Base-by-base conservation (phyloP, 2,329 filamentous ascomycete genomes). In the Nothophaeocryptopus gaeumannii region DNA sequence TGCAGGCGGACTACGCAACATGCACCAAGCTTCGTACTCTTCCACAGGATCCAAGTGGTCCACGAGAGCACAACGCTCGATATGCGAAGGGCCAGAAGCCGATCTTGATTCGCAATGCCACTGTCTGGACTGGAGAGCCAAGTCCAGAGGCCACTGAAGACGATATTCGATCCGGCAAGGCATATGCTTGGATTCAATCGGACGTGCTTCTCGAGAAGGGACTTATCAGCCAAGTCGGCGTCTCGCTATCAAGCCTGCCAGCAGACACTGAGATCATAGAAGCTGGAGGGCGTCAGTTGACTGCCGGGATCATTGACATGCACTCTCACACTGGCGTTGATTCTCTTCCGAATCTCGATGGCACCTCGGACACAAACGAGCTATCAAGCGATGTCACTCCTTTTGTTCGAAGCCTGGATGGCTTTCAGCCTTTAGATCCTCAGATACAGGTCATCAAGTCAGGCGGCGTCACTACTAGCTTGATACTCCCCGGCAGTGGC, bases 401-500 rank as follows among this genome's bases (percentile, higher is more conserved):
- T 0, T 88, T 81, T 62, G 82, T 85, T 5, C 79, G 84, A 14
- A 81, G 82, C 8, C 80, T 86, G 37, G 85, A 88, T 60, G 80
- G 76, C 2, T 69, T 88, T 32, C 77, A 84, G 58, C 80, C 83
- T 0, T 71, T 80, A 10, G 84, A 87, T 60, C 78, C 75, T 11
- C 83, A 86, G 58, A 78, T 86, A 9, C 76, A 83, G 55, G 79
- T 83, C 55, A 87, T 88, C 72, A 86, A 86, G 60, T 85, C 82
- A 0, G 84, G 84, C 7, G 84, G 84, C n/a, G 83, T 88, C 0
- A 88, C 84, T 0, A 85, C 83, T 0, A 83, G 79, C 16, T 72
- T 88, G 1, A 71, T 87, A 3, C 73, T 88, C 1, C 84, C 85
- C 1, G 84, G 85, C 1, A 84, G 81, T 1, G 82, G 78, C n/a